Evolutionary conservation across 768 basidiomycete species (phyloP), one percentile per base, ranked within the genome.

Genomic region (Podaxis rugospora): DNA sequence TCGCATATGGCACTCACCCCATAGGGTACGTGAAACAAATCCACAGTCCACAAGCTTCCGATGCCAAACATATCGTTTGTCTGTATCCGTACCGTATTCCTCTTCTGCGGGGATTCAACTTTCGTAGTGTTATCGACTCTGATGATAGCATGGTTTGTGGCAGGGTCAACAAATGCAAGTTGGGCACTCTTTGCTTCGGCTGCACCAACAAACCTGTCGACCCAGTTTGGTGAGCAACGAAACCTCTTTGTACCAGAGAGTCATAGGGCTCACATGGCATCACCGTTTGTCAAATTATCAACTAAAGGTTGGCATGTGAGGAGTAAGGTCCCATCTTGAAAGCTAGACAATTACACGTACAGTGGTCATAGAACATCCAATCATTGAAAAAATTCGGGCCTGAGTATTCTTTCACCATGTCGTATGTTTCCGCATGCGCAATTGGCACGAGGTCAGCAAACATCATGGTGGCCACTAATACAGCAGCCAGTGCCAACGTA

Each of bases 111-210:
- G 64, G 66, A 78, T 1, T 65, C 69, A 16, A 89, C 80, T 1
- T 67, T 75, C 1, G 86, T 77, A 28, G 80, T 83, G 68, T 91
- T 90, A 74, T 92, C 90, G 11, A 92, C 89, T 66, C 81, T 83
- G 68, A 92, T 87, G 66, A 92, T 83, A 1, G 89, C 90, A 62
- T 88, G 87, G 13, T 85, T 87, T 2, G 88, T 87, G 16, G 75
- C 64, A 6, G 78, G 27, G 64, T 92, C 86, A 46, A 89, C 80
- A 66, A 80, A 89, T 1, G 87, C 81, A 37, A 90, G 82, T 59
- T 81, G 71, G 39, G 78, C 72, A 5, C 80, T 73, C 36, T 73
- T 68, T 3, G 82, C 86, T 13, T 74, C 73, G 23, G 57, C 18
- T 74, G 74, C 32, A 80, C 72, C 0, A 80, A 80, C 44, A 85